Evolutionary conservation across 108 stramenopile species (phyloP).

Genomic region (Ochromonas danica): DNA sequence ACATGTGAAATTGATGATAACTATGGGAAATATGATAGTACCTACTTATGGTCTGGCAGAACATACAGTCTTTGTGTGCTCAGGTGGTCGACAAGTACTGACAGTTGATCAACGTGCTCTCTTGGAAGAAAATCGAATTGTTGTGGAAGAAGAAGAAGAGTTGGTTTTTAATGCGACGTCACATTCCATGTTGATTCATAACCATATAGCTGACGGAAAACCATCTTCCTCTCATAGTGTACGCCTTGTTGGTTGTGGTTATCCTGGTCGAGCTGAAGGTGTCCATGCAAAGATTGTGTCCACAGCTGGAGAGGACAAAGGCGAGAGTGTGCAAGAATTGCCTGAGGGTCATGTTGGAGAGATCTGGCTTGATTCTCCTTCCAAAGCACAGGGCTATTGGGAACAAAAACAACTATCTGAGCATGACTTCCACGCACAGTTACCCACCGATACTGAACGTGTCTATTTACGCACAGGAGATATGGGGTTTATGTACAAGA

Average conservation of each 20-base stretch:
- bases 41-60: constrained; percentile 98
- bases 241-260: constrained; percentile 12
- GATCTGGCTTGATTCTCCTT: constrained; percentile 83
- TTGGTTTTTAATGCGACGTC: too few relatives aligned
- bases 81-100: constrained; percentile 70
- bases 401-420: neutral
- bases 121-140: constrained; percentile 35
- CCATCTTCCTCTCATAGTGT: neutral
- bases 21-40: too few relatives aligned
- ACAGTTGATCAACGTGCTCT: constrained; percentile 62
- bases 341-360: constrained; percentile 74
- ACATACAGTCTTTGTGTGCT: constrained; percentile 93
- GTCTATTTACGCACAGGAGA: constrained; percentile 89
- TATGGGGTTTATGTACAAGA: constrained; percentile 86
- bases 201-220: neutral
- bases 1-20: too few relatives aligned
- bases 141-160: neutral
- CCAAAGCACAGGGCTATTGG: constrained; percentile 75
- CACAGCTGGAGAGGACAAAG: neutral
- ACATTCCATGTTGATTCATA: constrained; percentile 1
- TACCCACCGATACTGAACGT: neutral
- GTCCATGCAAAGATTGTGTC: neutral
- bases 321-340: constrained; percentile 34
- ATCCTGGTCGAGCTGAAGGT: constrained; percentile 2
- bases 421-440: neutral